A percentile compares a stretch with the other conserved stretches of the same genome.
Conservation (phyloP, 352 stramenopile genomes). For the Globisporangium sylvaticum region DNA sequence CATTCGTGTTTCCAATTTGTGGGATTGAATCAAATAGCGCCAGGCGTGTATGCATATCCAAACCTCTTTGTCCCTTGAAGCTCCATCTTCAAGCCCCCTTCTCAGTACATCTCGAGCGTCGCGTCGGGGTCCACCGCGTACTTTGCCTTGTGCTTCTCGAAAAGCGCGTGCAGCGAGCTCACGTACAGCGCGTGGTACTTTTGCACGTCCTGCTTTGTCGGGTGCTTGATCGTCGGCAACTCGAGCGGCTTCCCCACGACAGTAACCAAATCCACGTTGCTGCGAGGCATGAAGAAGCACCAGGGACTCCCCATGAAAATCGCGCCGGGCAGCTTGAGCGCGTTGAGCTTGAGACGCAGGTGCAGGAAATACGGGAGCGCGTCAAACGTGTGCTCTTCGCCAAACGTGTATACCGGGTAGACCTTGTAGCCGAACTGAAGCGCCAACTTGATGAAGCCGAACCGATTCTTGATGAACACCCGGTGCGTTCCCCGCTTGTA, state of each 20-base stretch:
- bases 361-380: slow-evolving; percentile 80
- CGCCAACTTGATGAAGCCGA: slow-evolving; percentile 92
- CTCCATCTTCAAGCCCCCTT: no score
- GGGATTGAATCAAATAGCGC: background rate
- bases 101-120: slow-evolving; percentile 48
- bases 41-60: no score
- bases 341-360: slow-evolving; percentile 83
- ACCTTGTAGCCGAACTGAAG: slow-evolving; percentile 90
- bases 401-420: slow-evolving; percentile 90
- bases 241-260: slow-evolving; percentile 86
- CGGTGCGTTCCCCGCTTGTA: slow-evolving; percentile 77
- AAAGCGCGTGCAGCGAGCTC: slow-evolving; percentile 67
- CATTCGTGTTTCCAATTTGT: background rate
- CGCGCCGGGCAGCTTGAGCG: slow-evolving; percentile 76
- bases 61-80: no score
- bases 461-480: slow-evolving; percentile 88
- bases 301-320: slow-evolving; percentile 66
- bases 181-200: slow-evolving; percentile 90
- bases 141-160: slow-evolving; percentile 80
- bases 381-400: slow-evolving; percentile 86
- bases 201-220: slow-evolving; percentile 82
- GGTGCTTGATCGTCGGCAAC: slow-evolving; percentile 82
- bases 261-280: slow-evolving; percentile 75
- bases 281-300: slow-evolving; percentile 83
- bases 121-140: slow-evolving; percentile 66